Evolutionary conservation across 148 eudicot genomes (phyloP).

Genomic region (Fagopyrum homotropicum): DNA sequence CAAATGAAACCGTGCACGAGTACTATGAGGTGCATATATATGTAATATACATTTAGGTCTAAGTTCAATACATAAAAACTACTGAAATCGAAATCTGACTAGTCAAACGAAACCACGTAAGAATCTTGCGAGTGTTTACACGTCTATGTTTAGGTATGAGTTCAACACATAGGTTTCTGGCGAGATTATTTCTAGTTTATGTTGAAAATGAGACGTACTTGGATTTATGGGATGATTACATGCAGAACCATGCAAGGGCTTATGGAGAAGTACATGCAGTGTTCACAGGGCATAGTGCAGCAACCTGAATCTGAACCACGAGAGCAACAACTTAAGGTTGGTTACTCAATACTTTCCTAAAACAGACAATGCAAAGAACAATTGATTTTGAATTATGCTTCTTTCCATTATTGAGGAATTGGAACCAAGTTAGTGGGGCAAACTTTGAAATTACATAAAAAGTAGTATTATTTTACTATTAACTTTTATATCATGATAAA

Average conservation of each 20-base stretch:
- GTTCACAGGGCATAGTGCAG: slow-evolving; percentile 15
- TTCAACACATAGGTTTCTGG: too few species aligned
- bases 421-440: slow-evolving; percentile 2
- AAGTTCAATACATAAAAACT: too few species aligned
- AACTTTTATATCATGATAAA: not conserved
- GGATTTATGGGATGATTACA: too few species aligned
- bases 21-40: too few species aligned
- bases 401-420: not conserved
- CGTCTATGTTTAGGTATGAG: too few species aligned
- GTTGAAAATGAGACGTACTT: too few species aligned
- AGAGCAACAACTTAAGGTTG: slow-evolving; percentile 53
- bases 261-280: slow-evolving; percentile 63
- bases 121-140: too few species aligned
- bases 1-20: too few species aligned
- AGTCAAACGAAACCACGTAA: too few species aligned
- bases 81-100: too few species aligned
- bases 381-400: not conserved
- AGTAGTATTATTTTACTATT: slow-evolving; percentile 1
- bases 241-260: slow-evolving; percentile 75
- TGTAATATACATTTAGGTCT: too few species aligned
- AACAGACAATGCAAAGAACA: not conserved
- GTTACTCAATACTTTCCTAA: slow-evolving; percentile 10
- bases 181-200: too few species aligned
- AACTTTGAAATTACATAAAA: not conserved
- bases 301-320: slow-evolving; percentile 31